Percentiles rank a stretch among this genome's conserved stretches.
Evolutionary conservation across 1,284 basidiomycete genomes (phyloP).

Genomic region (Irpex sp.): DNA sequence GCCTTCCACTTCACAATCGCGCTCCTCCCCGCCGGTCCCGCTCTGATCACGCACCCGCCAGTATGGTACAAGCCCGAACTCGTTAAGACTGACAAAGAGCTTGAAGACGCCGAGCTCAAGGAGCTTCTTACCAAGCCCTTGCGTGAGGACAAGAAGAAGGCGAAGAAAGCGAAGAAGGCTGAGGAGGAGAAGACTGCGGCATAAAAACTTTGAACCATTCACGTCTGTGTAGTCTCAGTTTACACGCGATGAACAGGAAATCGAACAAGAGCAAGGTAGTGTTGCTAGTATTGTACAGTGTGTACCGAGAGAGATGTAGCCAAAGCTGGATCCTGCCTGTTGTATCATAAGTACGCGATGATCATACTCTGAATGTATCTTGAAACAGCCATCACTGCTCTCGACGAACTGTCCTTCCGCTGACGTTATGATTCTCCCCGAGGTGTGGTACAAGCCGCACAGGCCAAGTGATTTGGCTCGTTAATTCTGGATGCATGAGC

Average conservation of each 20-base stretch:
- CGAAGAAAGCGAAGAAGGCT: conserved; percentile 73
- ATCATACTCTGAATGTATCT: conserved; percentile 5
- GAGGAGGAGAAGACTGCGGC: conserved; percentile 28
- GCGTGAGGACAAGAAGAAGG: conserved; percentile 89
- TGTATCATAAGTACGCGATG: background rate
- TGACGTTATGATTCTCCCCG: conserved; percentile 21
- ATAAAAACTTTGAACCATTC: background rate
- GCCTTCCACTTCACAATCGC: conserved; percentile 97
- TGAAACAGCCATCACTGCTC: conserved; percentile 10
- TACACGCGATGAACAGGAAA: too few species aligned
- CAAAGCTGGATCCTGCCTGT: background rate
- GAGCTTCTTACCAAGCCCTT: conserved; percentile 74
- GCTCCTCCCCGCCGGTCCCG: conserved; percentile 80
- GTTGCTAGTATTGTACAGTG: background rate
- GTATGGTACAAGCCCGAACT: conserved; percentile 92
- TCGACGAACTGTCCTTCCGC: background rate
- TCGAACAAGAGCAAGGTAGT: background rate
- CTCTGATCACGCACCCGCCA: conserved; percentile 83
- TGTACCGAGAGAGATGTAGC: background rate
- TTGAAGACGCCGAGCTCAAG: conserved; percentile 87
- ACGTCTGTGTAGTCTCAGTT: too few species aligned
- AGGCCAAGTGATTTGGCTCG: conserved; percentile 42
- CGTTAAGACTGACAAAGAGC: conserved; percentile 84
- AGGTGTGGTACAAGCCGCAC: conserved; percentile 44
- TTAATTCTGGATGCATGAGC: conserved; percentile 36